phyloP scores from a whole-genome alignment of 495 filamentous ascomycete species.

The Acidomyces sp. region DNA sequence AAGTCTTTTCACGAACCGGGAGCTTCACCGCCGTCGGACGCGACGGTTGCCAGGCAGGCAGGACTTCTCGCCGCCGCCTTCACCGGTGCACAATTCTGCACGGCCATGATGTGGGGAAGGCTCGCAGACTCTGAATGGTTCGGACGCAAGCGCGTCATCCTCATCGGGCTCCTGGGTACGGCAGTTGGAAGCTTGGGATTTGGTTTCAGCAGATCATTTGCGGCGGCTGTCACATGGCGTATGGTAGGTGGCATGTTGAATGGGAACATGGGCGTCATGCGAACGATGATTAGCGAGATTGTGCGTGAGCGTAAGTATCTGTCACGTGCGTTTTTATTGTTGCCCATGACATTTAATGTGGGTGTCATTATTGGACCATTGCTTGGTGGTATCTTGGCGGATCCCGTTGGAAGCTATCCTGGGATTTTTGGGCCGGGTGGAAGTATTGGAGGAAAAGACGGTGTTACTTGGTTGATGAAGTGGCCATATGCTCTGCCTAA shows the following conservation, averaged over 20 bases:
- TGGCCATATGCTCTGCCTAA: conserved; percentile 70
- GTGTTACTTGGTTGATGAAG: conserved; percentile 50
- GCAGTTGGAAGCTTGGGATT: conserved; percentile 64
- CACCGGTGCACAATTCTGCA: conserved; percentile 70
- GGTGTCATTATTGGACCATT: conserved; percentile 64
- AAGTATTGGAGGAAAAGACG: conserved; percentile 34
- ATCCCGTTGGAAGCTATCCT: conserved; percentile 53
- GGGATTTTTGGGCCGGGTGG: conserved; percentile 49
- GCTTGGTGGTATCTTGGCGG: conserved; percentile 56
- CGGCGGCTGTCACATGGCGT: conserved; percentile 59
- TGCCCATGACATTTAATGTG: conserved; percentile 73
- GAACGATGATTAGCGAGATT: conserved; percentile 71
- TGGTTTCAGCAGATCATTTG: conserved; percentile 60
- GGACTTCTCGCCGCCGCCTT: conserved; percentile 69
- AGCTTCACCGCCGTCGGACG: conserved; percentile 19
- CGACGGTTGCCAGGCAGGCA: conserved; percentile 56
- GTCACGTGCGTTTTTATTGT: conserved; percentile 61
- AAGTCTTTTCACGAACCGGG: conserved; percentile 33
- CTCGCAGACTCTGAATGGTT: conserved; percentile 56
- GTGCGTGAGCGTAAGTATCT: conserved; percentile 56
- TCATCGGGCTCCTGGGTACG: conserved; percentile 63
- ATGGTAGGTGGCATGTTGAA: conserved; percentile 59
- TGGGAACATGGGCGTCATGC: conserved; percentile 68
- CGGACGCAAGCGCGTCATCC: conserved; percentile 63
- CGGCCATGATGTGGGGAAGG: conserved; percentile 74